These are phyloP conservation scores for Meyerozyma elateridarum DNA, from an alignment of 1,139 yeast species.

Conservation along the genomic window DNA sequence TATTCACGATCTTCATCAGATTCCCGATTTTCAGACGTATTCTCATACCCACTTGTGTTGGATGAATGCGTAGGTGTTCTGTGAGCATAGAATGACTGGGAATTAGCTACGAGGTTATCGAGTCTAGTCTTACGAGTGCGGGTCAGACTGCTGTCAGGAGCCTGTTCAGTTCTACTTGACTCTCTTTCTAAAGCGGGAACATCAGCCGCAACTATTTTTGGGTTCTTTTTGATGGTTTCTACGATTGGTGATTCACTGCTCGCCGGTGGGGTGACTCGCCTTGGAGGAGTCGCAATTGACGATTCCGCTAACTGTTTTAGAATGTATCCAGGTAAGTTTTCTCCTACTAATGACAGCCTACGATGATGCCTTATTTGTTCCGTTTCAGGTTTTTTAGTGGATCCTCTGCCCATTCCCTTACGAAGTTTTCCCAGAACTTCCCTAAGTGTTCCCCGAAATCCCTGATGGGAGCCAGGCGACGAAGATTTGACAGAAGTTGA, in stretches of 20 bases:
- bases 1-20: slow-evolving; percentile 32
- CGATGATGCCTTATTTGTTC: slow-evolving; percentile 11
- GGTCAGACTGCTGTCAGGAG: slow-evolving; percentile 1
- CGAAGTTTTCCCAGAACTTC: slow-evolving; percentile 14
- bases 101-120: slow-evolving; percentile 33
- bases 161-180: slow-evolving; percentile 5
- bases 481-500: not conserved
- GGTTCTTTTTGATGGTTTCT: not conserved
- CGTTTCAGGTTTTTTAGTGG: slow-evolving; percentile 3
- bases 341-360: slow-evolving; percentile 36
- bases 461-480: slow-evolving; percentile 2
- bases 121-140: slow-evolving; percentile 16
- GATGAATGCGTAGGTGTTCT: slow-evolving; percentile 11
- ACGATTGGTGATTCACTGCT: not conserved
- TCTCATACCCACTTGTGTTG: slow-evolving; percentile 8
- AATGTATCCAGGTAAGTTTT: slow-evolving; percentile 36
- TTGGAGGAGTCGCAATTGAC: not conserved
- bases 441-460: slow-evolving; percentile 9
- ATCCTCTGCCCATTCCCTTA: slow-evolving; percentile 3
- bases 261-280: slow-evolving; percentile 3
- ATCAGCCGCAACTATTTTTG: too few species aligned
- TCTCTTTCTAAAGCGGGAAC: too few species aligned
- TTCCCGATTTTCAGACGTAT: slow-evolving; percentile 11
- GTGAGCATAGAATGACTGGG: slow-evolving; percentile 34
- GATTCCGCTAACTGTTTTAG: slow-evolving; percentile 23